These are phyloP conservation scores for Skeletonema menzelii DNA, from an alignment of 108 stramenopile genomes.

Conservation along the genomic window DNA sequence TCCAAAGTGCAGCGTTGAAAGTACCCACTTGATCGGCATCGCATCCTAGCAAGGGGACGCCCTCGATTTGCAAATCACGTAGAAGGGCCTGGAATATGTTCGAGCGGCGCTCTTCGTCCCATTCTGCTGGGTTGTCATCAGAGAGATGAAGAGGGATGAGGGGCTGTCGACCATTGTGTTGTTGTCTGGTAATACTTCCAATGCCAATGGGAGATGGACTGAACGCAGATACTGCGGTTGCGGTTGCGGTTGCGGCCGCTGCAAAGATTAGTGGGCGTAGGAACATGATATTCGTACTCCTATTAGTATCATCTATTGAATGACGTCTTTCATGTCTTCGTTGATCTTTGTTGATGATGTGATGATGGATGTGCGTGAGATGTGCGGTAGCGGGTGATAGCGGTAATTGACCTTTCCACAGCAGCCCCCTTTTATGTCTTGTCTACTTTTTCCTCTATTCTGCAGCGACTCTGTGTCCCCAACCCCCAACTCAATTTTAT, in stretches of 20 bases:
- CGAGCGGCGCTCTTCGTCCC: slow-evolving; percentile 55
- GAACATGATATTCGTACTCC: background rate
- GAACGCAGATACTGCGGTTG: background rate
- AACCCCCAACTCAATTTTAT: no score
- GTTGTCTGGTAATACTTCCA: background rate
- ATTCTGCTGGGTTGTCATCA: slow-evolving; percentile 34
- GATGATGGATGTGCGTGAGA: no score
- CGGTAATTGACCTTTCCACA: no score
- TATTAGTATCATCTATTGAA: no score
- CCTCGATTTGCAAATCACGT: slow-evolving; percentile 76
- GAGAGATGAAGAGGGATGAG: slow-evolving; percentile 10
- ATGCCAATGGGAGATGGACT: background rate
- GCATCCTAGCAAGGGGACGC: slow-evolving; percentile 76
- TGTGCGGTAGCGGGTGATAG: background rate
- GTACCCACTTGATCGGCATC: slow-evolving; percentile 72
- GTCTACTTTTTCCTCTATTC: no score
- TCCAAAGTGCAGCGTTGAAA: slow-evolving; percentile 77
- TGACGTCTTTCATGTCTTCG: no score
- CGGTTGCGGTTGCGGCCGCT: background rate
- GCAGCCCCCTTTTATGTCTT: no score
- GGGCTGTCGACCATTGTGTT: background rate
- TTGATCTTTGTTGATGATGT: no score
- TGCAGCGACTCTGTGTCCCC: no score
- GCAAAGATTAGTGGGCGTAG: background rate
- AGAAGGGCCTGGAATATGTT: slow-evolving; percentile 69